Evolutionary conservation across 768 basidiomycete genomes (phyloP).

Genomic region (Steccherinum ochraceum): DNA sequence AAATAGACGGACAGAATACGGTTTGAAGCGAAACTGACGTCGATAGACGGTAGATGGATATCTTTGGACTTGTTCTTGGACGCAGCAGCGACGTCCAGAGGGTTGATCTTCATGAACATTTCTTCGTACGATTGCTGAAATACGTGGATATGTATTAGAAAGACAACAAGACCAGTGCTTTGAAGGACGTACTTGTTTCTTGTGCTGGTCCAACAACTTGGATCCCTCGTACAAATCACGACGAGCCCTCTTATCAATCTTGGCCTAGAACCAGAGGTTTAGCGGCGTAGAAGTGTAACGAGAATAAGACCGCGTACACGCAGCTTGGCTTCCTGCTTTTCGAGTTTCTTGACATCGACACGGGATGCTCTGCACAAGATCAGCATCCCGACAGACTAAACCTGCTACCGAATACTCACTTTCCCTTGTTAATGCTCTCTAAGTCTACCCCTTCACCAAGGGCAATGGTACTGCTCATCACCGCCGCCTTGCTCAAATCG

Average conservation of each 20-base stretch:
- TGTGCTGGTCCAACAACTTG: conserved; percentile 87
- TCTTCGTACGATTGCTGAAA: conserved; percentile 98
- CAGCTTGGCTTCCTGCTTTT: conserved; percentile 96
- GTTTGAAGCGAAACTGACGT: conserved; percentile 93
- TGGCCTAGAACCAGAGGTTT: conserved; percentile 48
- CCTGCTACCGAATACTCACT: conserved; percentile 43
- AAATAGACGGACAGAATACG: conserved; percentile 67
- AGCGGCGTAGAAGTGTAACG: neutral
- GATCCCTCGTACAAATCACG: conserved; percentile 94
- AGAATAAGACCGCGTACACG: conserved; percentile 45
- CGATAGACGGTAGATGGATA: conserved; percentile 90
- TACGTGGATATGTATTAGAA: neutral
- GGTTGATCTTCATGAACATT: conserved; percentile 99
- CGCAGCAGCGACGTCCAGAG: conserved; percentile 69
- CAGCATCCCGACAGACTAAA: neutral
- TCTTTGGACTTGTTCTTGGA: conserved; percentile 97
- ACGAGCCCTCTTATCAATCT: conserved; percentile 93
- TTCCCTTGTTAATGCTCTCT: conserved; percentile 91
- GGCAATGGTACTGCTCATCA: conserved; percentile 75
- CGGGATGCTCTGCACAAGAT: conserved; percentile 60
- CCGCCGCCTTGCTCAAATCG: conserved; percentile 76
- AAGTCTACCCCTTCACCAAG: conserved; percentile 81
- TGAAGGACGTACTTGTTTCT: conserved; percentile 62
- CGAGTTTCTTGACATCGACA: conserved; percentile 92
- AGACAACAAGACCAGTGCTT: neutral